Evolutionary conservation across 495 filamentous ascomycete species (phyloP), one percentile per base, ranked within the genome.

Genomic region (Terfezia boudieri): DNA sequence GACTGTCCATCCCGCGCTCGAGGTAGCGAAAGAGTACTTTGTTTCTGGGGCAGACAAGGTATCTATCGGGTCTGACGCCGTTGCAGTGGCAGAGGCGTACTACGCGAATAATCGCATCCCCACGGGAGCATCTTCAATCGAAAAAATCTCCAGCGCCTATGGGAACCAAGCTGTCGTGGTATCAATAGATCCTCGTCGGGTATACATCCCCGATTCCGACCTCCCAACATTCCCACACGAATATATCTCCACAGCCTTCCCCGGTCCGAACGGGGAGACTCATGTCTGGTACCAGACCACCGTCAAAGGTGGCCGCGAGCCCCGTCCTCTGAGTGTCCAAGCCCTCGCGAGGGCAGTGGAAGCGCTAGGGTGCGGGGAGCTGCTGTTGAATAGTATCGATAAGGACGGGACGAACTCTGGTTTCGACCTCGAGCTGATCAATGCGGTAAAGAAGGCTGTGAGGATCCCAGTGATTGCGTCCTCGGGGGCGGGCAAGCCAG

Each of bases 201-300:
- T 96, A 1, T 94, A 93, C 62, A 85, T 94, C 22, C 69, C 80
- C 54, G 26, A 32, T 32, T 76, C 74, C 43, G 73, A 74, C 35
- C 73, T 79, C 20, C 78, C 80, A 51, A 95, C 90, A 10, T 46
- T 14, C 41, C 67, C 70, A 17, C 90, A 94, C 68, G 77, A 81
- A 63, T 87, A 81, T 0, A 72, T 95, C 54, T 71, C 74, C 63
- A 93, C 90, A 4, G 64, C 68, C 11, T 75, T 70, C 56, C 77
- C 76, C 2, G 85, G 87, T 9, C 81, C 82, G 1, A 70, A 76
- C 4, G 86, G 88, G 5, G 86, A 95, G 69, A 69, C 69, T 52
- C 83, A 78, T 68, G 94, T 86, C 70, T 98, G 90, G 90, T 98
- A 96, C 59, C 89, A 94, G 54, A 94, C 88, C 68, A 98, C 90